phyloP scores from a whole-genome alignment of 2,329 filamentous ascomycete species.

The Cercospora citrullina region DNA sequence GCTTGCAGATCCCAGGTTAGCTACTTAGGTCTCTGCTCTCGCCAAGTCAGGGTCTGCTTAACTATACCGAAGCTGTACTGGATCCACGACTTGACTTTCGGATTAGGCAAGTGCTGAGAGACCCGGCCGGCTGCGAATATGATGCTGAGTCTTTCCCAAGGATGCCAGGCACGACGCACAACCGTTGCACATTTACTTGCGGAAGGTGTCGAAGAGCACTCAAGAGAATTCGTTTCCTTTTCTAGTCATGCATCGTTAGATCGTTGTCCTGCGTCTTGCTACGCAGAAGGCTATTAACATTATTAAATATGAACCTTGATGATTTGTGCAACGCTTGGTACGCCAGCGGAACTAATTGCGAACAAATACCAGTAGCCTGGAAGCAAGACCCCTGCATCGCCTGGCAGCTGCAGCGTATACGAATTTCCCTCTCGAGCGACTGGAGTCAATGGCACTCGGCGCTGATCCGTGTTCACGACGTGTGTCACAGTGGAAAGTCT shows the following conservation, averaged over 20 bases:
- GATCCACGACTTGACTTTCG: not conserved
- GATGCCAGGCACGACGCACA: not conserved
- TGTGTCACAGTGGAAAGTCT: constrained; percentile 55
- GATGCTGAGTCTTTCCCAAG: not conserved
- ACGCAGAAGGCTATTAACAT: not conserved
- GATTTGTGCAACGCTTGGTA: constrained; percentile 50
- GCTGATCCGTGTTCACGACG: constrained; percentile 60
- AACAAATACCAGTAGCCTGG: constrained; percentile 60
- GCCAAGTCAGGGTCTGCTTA: not conserved
- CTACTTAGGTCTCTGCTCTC: not conserved
- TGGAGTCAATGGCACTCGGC: constrained; percentile 50
- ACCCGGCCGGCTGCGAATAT: not conserved
- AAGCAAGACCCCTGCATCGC: constrained; percentile 52
- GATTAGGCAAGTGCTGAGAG: not conserved
- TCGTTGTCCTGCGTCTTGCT: not conserved
- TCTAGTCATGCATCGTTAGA: not conserved
- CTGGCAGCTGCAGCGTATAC: constrained; percentile 48
- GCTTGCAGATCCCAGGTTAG: not conserved
- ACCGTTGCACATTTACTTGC: not conserved
- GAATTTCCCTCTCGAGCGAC: constrained; percentile 29
- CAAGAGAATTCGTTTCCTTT: not conserved
- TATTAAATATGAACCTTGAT: constrained; percentile 34
- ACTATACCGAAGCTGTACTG: not conserved
- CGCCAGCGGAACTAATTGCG: constrained; percentile 45
- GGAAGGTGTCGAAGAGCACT: not conserved